Conservation (phyloP, 2,329 filamentous ascomycete genomes). For the Fusarium bulbicola region DNA sequence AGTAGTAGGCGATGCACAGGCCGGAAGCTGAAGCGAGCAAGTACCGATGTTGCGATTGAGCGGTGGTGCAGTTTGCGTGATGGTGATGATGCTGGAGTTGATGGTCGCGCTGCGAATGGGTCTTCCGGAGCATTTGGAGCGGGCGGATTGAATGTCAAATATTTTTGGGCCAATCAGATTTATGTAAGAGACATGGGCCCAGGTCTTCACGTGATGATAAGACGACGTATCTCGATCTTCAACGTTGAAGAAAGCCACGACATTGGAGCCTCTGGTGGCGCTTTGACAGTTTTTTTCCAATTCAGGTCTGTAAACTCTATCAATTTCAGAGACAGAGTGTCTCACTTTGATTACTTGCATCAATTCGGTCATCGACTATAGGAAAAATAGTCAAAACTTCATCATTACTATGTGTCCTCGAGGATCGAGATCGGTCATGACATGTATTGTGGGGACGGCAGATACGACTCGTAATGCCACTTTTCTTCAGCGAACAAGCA, state of each 20-base stretch:
- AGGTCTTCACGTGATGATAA: slow-evolving; percentile 42
- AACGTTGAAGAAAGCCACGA: slow-evolving; percentile 8
- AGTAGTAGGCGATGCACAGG: slow-evolving; percentile 16
- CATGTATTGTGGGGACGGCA: slow-evolving; percentile 31
- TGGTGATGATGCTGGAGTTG: slow-evolving; percentile 31
- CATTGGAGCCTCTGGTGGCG: background rate
- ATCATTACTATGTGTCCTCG: slow-evolving; percentile 1
- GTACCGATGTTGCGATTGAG: slow-evolving; percentile 29
- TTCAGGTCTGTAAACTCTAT: background rate
- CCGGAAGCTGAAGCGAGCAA: slow-evolving; percentile 11
- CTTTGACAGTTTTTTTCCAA: background rate
- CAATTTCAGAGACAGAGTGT: background rate
- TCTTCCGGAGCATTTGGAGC: slow-evolving; percentile 36
- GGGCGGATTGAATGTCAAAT: slow-evolving; percentile 37
- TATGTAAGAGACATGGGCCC: background rate
- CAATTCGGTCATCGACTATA: background rate
- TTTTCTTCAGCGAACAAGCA: slow-evolving; percentile 22
- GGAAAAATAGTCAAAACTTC: slow-evolving; percentile 6
- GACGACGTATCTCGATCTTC: slow-evolving; percentile 27
- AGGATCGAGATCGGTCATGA: slow-evolving; percentile 15
- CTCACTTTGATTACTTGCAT: background rate
- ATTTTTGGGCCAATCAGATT: slow-evolving; percentile 33
- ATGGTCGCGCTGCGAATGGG: slow-evolving; percentile 36
- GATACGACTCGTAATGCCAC: slow-evolving; percentile 25
- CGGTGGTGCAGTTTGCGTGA: slow-evolving; percentile 21